Percentiles rank a stretch among this genome's conserved stretches.
Conservation (phyloP, 2,329 filamentous ascomycete species). For the Claviceps fusiformis region DNA sequence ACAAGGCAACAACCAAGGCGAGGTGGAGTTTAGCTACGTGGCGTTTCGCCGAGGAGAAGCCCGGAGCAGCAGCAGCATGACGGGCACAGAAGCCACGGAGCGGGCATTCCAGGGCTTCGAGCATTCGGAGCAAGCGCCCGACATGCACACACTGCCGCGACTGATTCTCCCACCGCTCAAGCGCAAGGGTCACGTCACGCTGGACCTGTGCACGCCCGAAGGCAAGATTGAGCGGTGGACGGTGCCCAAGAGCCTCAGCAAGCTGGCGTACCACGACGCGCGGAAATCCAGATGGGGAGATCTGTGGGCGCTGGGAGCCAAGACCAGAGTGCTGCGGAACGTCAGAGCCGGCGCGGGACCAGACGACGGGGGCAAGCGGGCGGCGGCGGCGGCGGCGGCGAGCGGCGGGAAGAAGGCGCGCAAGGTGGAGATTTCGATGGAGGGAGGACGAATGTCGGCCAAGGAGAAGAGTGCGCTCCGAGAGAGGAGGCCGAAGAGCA, state of each 20-base stretch:
- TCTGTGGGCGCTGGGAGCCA: conserved; percentile 87
- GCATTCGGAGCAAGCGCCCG: conserved; percentile 25
- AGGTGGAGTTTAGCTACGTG: conserved; percentile 82
- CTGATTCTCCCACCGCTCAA: conserved; percentile 72
- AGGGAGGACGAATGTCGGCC: conserved; percentile 23
- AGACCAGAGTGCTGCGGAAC: conserved; percentile 55
- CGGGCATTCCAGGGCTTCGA: conserved; percentile 64
- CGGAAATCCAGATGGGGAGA: conserved; percentile 87
- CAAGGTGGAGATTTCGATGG: conserved; percentile 23
- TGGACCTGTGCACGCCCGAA: conserved; percentile 81
- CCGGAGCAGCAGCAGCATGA: conserved; percentile 9
- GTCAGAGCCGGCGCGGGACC: conserved; percentile 43
- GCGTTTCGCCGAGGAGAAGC: conserved; percentile 63
- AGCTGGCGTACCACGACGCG: conserved; percentile 78
- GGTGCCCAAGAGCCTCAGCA: conserved; percentile 68
- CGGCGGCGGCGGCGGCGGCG: conserved; percentile 12
- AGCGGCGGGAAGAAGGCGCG: conserved; percentile 19
- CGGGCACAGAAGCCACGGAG: conserved; percentile 45
- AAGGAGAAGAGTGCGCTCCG: conserved; percentile 22
- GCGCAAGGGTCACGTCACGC: conserved; percentile 70
- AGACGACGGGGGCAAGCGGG: conserved; percentile 33
- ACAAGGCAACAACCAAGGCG: conserved; percentile 67
- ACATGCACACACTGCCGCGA: conserved; percentile 63
- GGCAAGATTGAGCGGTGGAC: conserved; percentile 89
- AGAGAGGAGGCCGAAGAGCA: conserved; percentile 27